A percentile compares a stretch with the other conserved stretches of the same genome.
phyloP scores from a whole-genome alignment of 2,329 filamentous ascomycete genomes.

The Monilinia laxa region DNA sequence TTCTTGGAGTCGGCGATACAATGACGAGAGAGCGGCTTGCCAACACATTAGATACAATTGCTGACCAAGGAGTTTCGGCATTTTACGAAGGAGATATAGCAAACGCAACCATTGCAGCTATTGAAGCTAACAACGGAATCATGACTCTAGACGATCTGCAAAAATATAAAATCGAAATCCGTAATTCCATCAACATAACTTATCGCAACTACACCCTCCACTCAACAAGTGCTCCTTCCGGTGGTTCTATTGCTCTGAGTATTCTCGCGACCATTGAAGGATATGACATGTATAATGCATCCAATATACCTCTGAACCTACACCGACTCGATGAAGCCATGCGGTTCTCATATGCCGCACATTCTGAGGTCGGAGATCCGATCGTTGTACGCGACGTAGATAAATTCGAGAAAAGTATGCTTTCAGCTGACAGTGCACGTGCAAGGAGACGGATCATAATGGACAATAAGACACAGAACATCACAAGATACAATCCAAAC shows the following conservation, averaged over 20 bases:
- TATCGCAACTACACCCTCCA: slow-evolving; percentile 72
- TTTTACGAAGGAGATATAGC: slow-evolving; percentile 65
- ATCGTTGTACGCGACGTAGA: slow-evolving; percentile 64
- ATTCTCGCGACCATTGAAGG: slow-evolving; percentile 81
- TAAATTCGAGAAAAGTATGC: slow-evolving; percentile 64
- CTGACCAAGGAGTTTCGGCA: slow-evolving; percentile 55
- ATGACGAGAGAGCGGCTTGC: slow-evolving; percentile 67
- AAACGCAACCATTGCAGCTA: slow-evolving; percentile 57
- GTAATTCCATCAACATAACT: slow-evolving; percentile 60
- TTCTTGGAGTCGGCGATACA: slow-evolving; percentile 58
- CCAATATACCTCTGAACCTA: slow-evolving; percentile 60
- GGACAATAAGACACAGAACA: slow-evolving; percentile 68
- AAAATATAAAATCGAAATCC: slow-evolving; percentile 64
- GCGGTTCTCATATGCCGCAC: slow-evolving; percentile 80
- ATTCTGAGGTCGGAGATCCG: slow-evolving; percentile 81
- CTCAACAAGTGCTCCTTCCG: slow-evolving; percentile 70
- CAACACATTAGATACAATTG: slow-evolving; percentile 63
- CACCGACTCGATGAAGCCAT: slow-evolving; percentile 88
- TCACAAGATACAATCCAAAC: slow-evolving; percentile 70
- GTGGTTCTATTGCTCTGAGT: slow-evolving; percentile 66
- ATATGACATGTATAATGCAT: slow-evolving; percentile 50
- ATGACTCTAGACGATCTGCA: slow-evolving; percentile 66
- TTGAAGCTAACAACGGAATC: slow-evolving; percentile 59
- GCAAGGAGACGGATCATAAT: slow-evolving; percentile 66
- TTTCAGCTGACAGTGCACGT: slow-evolving; percentile 59